Percentiles rank a stretch among this genome's conserved stretches.
Evolutionary conservation across 2,329 filamentous ascomycete species (phyloP).

Genomic region (Hirsutella thompsonii): DNA sequence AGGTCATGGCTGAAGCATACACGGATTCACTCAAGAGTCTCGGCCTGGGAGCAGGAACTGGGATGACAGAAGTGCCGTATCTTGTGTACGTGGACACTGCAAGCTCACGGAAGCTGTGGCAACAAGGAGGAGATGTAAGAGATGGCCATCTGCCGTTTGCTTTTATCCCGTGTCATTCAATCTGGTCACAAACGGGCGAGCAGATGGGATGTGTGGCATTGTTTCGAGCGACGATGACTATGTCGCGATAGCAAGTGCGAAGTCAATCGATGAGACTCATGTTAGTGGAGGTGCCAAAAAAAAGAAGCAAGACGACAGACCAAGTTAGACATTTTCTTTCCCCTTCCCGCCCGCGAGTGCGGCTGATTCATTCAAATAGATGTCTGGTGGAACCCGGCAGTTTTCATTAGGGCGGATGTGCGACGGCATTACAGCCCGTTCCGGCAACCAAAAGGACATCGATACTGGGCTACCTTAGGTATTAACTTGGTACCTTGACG

Average conservation of each 20-base stretch:
- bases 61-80: constrained; percentile 11
- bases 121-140: not conserved
- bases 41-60: constrained; percentile 3
- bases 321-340: too few species aligned
- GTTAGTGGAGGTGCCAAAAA: too few species aligned
- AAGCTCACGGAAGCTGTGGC: constrained; percentile 9
- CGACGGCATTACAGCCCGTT: too few species aligned
- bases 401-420: too few species aligned
- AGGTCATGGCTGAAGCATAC: constrained; percentile 10
- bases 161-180: constrained; percentile 22
- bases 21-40: constrained; percentile 11
- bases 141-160: constrained; percentile 7
- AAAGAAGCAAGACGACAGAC: too few species aligned
- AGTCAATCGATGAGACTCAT: too few species aligned
- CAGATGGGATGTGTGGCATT: constrained; percentile 20
- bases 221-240: constrained; percentile 12
- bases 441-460: too few species aligned
- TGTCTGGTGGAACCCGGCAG: too few species aligned
- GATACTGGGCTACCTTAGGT: too few species aligned
- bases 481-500: too few species aligned
- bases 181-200: constrained; percentile 19
- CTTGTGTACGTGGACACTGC: constrained; percentile 18
- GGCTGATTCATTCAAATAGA: too few species aligned
- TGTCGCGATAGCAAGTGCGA: not conserved
- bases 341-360: too few species aligned